Percentiles rank a stretch among this genome's conserved stretches.
Evolutionary conservation across 2,329 filamentous ascomycete species (phyloP).

Genomic region (Aspergillus fumigatiaffinis): DNA sequence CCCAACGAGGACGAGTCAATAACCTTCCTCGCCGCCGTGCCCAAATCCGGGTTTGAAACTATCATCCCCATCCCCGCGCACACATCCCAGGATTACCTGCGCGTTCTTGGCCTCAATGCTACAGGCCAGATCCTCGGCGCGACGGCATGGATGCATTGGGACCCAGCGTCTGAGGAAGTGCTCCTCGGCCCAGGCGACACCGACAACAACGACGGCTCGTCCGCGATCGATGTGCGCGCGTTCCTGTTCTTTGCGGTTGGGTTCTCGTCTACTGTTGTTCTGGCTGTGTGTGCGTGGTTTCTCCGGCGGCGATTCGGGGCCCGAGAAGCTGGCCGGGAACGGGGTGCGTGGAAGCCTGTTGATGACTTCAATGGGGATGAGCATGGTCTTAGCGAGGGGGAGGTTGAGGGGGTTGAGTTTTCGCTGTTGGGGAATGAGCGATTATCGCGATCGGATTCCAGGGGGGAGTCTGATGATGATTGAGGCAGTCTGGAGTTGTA

Average conservation of each 20-base stretch:
- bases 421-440: slow-evolving; percentile 8
- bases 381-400: slow-evolving; percentile 10
- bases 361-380: slow-evolving; percentile 5
- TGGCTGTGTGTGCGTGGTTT: slow-evolving; percentile 2
- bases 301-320: neutral
- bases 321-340: neutral
- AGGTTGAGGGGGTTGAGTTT: slow-evolving; percentile 10
- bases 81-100: slow-evolving; percentile 10
- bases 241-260: slow-evolving; percentile 4
- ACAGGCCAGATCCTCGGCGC: slow-evolving; percentile 17
- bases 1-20: slow-evolving; percentile 7
- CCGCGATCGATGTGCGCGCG: neutral
- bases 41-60: slow-evolving; percentile 28
- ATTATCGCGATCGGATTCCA: neutral
- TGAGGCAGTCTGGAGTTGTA: neutral
- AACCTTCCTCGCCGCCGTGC: slow-evolving; percentile 16
- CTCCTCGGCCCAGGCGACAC: slow-evolving; percentile 1
- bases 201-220: neutral
- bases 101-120: slow-evolving; percentile 20
- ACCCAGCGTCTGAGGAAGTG: slow-evolving; percentile 13
- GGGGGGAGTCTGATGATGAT: neutral
- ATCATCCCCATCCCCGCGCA: slow-evolving; percentile 18
- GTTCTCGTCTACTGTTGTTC: neutral
- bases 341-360: slow-evolving; percentile 4
- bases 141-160: slow-evolving; percentile 17